These are phyloP conservation scores for Russula compacta DNA, from an alignment of 768 basidiomycete species.

Conservation along the genomic window DNA sequence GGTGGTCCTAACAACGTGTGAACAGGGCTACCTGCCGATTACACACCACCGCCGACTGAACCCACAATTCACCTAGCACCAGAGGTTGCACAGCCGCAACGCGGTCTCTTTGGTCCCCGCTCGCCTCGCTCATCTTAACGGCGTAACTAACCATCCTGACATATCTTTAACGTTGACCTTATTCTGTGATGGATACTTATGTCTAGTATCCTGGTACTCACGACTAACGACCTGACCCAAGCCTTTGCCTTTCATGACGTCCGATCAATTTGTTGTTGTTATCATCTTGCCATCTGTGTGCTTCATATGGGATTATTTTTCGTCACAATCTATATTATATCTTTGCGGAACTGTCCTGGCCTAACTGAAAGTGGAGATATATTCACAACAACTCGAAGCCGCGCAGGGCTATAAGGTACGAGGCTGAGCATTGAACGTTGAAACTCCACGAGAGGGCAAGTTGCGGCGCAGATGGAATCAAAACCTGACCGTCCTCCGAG, in stretches of 20 bases:
- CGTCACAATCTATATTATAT: background rate
- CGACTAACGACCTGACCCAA: background rate
- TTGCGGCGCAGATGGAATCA: too few relatives aligned
- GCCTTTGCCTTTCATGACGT: background rate
- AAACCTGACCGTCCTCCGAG: too few relatives aligned
- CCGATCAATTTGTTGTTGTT: background rate
- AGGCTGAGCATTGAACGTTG: too few relatives aligned
- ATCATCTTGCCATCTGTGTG: background rate
- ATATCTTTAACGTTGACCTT: background rate
- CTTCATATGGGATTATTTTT: background rate
- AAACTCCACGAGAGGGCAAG: too few relatives aligned
- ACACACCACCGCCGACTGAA: conserved; percentile 53
- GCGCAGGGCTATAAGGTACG: too few relatives aligned
- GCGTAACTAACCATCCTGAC: background rate
- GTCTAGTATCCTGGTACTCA: background rate
- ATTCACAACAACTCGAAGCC: too few relatives aligned
- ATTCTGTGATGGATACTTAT: background rate
- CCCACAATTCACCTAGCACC: conserved; percentile 51
- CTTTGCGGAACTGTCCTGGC: background rate
- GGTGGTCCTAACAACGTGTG: background rate
- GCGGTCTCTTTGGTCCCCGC: conserved; percentile 69
- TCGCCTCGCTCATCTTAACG: conserved; percentile 39
- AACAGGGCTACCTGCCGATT: conserved; percentile 51
- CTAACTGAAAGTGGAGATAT: too few relatives aligned
- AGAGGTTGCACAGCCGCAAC: conserved; percentile 39